Percentiles rank a stretch among this genome's conserved stretches.
Conservation (phyloP, 768 basidiomycete genomes). For the Serendipita vermifera region DNA sequence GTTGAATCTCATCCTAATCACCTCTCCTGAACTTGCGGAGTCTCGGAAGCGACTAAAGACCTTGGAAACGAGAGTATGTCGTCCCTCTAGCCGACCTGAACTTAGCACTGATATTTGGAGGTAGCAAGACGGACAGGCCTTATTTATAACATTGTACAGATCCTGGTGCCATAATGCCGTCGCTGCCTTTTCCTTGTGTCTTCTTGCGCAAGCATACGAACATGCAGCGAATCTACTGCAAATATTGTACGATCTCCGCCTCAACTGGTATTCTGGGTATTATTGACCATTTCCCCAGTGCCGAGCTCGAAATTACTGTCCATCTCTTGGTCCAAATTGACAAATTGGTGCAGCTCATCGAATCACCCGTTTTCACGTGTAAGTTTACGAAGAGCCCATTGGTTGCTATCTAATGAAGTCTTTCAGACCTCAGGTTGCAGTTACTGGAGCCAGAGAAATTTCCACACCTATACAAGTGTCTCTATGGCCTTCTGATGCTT, state of each 20-base stretch:
- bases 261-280: neutral
- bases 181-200: conserved; percentile 88
- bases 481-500: conserved; percentile 94
- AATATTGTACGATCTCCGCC: conserved; percentile 57
- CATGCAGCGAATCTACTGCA: conserved; percentile 92
- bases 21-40: conserved; percentile 89
- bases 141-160: conserved; percentile 87
- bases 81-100: neutral
- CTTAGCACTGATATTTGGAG: neutral
- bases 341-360: conserved; percentile 94
- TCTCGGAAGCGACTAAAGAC: conserved; percentile 88
- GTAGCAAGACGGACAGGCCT: conserved; percentile 87
- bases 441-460: conserved; percentile 94
- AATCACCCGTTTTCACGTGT: conserved; percentile 98
- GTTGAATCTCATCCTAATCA: conserved; percentile 90
- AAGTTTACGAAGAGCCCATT: conserved; percentile 19
- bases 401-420: neutral
- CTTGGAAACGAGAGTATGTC: conserved; percentile 73
- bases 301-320: conserved; percentile 94
- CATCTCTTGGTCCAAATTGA: conserved; percentile 90
- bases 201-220: conserved; percentile 96
- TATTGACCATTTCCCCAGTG: conserved; percentile 34
- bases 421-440: conserved; percentile 70
- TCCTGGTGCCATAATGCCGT: conserved; percentile 99
- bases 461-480: conserved; percentile 91